A percentile compares a stretch with the other conserved stretches of the same genome.
Evolutionary conservation across 2,329 filamentous ascomycete genomes (phyloP).

Genomic region (Talaromyces funiculosus): DNA sequence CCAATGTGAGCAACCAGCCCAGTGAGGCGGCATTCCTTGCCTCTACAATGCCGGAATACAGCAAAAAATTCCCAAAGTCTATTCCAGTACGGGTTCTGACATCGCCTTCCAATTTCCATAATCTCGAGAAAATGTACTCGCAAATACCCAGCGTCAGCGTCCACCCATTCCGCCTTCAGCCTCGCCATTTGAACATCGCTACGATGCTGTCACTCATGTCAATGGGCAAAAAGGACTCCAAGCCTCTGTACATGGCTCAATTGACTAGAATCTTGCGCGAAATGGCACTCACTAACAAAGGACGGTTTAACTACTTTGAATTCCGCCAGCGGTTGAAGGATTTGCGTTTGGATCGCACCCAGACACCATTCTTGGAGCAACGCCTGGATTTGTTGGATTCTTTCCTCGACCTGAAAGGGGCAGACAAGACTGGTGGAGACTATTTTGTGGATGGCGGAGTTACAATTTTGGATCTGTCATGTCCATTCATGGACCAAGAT

Average conservation of each 20-base stretch:
- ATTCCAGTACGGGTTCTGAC: constrained; percentile 21
- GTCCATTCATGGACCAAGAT: constrained; percentile 61
- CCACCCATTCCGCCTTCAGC: constrained; percentile 18
- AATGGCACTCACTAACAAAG: constrained; percentile 19
- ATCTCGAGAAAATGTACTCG: constrained; percentile 19
- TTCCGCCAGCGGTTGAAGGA: constrained; percentile 18
- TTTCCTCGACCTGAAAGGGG: constrained; percentile 17
- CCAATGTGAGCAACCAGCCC: constrained; percentile 27
- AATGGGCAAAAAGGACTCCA: constrained; percentile 18
- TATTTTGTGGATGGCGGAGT: constrained; percentile 29
- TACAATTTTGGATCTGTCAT: constrained; percentile 67
- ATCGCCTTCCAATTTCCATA: constrained; percentile 21
- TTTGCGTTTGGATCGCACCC: constrained; percentile 13
- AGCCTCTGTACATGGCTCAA: constrained; percentile 21
- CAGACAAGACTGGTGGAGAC: constrained; percentile 6
- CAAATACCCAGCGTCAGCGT: constrained; percentile 22
- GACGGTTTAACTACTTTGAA: constrained; percentile 21
- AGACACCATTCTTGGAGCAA: constrained; percentile 20
- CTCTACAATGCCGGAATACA: constrained; percentile 14
- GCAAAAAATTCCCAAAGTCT: constrained; percentile 3
- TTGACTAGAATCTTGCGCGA: constrained; percentile 22
- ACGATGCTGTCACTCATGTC: constrained; percentile 25
- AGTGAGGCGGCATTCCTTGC: constrained; percentile 48
- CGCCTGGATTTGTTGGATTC: constrained; percentile 23
- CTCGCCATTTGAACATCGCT: constrained; percentile 19